Evolutionary conservation across 2,329 filamentous ascomycete genomes (phyloP).

Genomic region (Exophiala bonariae): DNA sequence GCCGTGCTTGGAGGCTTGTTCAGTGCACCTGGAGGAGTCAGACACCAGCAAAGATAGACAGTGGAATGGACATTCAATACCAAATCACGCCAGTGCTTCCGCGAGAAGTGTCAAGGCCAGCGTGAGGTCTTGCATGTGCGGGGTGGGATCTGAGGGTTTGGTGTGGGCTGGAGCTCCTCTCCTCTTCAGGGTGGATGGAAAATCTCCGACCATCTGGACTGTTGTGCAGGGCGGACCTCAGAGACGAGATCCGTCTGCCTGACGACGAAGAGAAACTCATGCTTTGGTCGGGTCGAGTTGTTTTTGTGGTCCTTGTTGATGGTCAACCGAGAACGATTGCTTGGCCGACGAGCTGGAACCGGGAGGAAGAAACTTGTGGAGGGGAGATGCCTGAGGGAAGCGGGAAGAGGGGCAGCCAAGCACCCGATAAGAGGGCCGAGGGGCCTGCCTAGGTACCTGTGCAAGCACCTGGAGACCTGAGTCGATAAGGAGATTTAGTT

Average conservation of each 20-base stretch:
- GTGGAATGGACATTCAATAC: slow-evolving; percentile 65
- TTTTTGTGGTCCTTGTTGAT: neutral
- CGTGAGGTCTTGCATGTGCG: slow-evolving; percentile 86
- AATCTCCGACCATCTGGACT: slow-evolving; percentile 31
- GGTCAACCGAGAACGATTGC: slow-evolving; percentile 2
- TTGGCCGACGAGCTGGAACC: slow-evolving; percentile 3
- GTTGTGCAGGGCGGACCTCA: slow-evolving; percentile 33
- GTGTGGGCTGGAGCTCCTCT: slow-evolving; percentile 80
- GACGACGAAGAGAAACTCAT: slow-evolving; percentile 44
- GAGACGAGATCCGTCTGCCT: slow-evolving; percentile 45
- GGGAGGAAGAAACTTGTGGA: slow-evolving; percentile 1
- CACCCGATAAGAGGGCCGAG: too few species aligned
- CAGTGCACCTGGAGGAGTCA: slow-evolving; percentile 34
- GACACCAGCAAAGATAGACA: neutral
- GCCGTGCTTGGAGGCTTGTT: slow-evolving; percentile 81
- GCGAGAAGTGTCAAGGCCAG: slow-evolving; percentile 82
- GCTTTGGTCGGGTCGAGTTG: slow-evolving; percentile 12
- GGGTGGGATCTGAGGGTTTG: slow-evolving; percentile 86
- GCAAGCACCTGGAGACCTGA: too few species aligned
- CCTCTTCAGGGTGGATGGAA: slow-evolving; percentile 36
- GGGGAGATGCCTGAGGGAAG: neutral
- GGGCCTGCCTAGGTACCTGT: too few species aligned
- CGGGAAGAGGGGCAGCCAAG: too few species aligned
- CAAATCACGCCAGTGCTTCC: slow-evolving; percentile 93
- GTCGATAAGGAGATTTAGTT: too few species aligned